These are phyloP conservation scores for Echium plantagineum DNA, from an alignment of 257 asterid genomes.

Conservation along the genomic window DNA sequence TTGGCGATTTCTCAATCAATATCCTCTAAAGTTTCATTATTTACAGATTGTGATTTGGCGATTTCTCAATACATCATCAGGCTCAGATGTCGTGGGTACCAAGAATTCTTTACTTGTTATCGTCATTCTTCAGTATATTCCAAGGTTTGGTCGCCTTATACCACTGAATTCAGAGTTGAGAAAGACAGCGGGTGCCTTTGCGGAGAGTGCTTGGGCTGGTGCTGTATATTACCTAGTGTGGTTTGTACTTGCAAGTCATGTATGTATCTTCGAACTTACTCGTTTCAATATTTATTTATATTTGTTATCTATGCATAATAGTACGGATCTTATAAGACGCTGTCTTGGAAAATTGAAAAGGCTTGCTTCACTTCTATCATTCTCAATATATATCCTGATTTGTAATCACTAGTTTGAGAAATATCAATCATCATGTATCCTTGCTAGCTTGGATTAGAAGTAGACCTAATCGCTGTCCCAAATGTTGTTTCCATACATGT, in stretches of 20 bases:
- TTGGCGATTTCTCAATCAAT: no score
- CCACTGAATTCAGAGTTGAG: constrained; percentile 85
- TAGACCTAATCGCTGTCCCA: no score
- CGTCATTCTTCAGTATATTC: constrained; percentile 69
- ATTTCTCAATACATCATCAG: constrained; percentile 51
- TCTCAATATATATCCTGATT: no score
- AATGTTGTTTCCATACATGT: no score
- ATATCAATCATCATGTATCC: background rate
- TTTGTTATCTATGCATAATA: background rate
- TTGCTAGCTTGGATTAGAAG: no score
- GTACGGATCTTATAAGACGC: no score
- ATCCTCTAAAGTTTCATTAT: constrained; percentile 12
- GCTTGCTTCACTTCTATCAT: no score
- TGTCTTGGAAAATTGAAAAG: no score
- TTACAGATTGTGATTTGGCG: constrained; percentile 79
- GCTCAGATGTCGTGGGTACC: constrained; percentile 66
- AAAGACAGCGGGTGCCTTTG: constrained; percentile 88
- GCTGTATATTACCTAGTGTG: constrained; percentile 87
- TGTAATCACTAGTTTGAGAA: no score
- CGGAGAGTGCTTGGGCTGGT: constrained; percentile 99
- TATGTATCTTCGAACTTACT: constrained; percentile 25
- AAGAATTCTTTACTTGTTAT: constrained; percentile 57
- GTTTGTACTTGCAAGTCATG: constrained; percentile 95
- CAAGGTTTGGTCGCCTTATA: constrained; percentile 60
- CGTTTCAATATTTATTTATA: background rate